Base-by-base conservation (phyloP, 2,329 filamentous ascomycete species). In the Penicillium thymicola region DNA sequence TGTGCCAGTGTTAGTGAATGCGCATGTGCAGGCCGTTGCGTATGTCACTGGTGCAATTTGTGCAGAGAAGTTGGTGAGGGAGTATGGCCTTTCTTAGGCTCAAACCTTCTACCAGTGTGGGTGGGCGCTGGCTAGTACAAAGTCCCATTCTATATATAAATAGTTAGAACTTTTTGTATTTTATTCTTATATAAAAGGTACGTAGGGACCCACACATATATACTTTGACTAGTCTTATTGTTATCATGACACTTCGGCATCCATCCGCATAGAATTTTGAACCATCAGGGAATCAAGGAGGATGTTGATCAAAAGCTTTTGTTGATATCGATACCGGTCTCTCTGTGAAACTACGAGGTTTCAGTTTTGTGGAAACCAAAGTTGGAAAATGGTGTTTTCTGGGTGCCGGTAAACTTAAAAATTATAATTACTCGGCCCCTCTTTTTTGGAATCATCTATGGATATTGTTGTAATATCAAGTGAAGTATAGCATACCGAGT, bases 1-100 rank as follows among this genome's bases (percentile, higher is more conserved):
- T 27, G 67, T 72, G 21, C 75, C 76, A 2, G 69, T 78, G 5
- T 54, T 76, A 44, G 65, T 71, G 9, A 83, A 75, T 66, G 76
- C 77, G 48, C 82, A 85, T 66, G 75, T 78, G 1, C 81, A 84
- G 66, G 74, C 77, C 4, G 76, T 77, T 11, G 83, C 82, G 1
- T 85, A 84, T 67, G 71, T 82, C 3, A 79, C 79, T 1, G 82
- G 82, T 1, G 68, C 76, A 36, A 82, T 78, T 0, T 79, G 77
- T 13, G 82, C 79, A 0, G 82, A 85, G 62, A 82, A 76, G 64
- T 66, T 83, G 52, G 72, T 78, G 51, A 59, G 60, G 21, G 76
- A 82, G 60, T 80, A 82, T 60, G 61, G 62, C 16, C 67, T 80
- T 14, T 65, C 62, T 42, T 59, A 57, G 43, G 38, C 21, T 13